Evolutionary conservation across 352 stramenopile genomes (phyloP), one percentile per base, ranked within the genome.

Genomic region (Phytophthora tentaculata): DNA sequence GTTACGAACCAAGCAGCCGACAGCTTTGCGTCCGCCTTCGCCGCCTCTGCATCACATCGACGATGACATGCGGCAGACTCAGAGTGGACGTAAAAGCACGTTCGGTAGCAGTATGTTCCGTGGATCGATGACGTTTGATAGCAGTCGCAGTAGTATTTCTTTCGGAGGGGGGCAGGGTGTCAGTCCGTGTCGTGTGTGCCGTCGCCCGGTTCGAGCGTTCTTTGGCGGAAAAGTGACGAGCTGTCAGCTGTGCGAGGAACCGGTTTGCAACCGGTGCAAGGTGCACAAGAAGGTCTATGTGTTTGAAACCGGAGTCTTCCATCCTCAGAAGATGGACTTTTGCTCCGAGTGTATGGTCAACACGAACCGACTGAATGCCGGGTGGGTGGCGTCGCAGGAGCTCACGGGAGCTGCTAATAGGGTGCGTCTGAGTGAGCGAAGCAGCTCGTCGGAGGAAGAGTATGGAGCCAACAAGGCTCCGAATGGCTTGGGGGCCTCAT

Each of bases 241-340:
- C 16, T 83, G 77, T 23, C 63, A 79, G 32, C 54, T 83, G 41
- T 81, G 75, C n/a, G 61, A 74, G 22, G 64, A 72, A 17, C 62
- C 76, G 3, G 64, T 81, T 13, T 83, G 75, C 61, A 67, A 71
- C 47, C 80, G 73, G 61, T 85, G 77, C 48, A 77, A 64, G 26
- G 73, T 85, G 39, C 55, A 48, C 56, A 85, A 89, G 60, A 80
- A 85, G 53, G 64, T 87, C 19, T 74, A 71, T 52, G 71, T 86
- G 45, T 79, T 83, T 64, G 67, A 71, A 45, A 52, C 56, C n/a
- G 72, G 72, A 0, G 64, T 87, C 22, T 83, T 86, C 54, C 72
- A 87, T 43, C 81, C 80, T 12, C 73, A 84, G 56, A 90, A 92
- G 64, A 83, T 92, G 57, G 80, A 86, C n/a, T 89, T 89, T 54